A percentile compares a stretch with the other conserved stretches of the same genome.
These are phyloP conservation scores for Lenwebbia sp. DNA, from an alignment of 345 rosid species.

Conservation along the genomic window DNA sequence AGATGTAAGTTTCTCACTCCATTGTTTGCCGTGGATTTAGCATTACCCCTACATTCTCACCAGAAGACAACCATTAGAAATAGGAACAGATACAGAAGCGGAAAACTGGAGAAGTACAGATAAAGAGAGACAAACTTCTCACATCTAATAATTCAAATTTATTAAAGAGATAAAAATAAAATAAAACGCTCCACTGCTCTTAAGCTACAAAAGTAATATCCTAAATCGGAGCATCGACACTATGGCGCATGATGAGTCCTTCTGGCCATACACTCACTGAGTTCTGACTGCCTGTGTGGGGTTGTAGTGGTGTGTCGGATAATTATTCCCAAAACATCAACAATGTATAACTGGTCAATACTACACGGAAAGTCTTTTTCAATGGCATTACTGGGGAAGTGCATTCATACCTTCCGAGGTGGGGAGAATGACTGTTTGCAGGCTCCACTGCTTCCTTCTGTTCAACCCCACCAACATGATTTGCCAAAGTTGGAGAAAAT, in stretches of 20 bases:
- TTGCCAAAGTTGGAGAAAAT: background rate
- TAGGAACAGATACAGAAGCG: no score
- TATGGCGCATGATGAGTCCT: background rate
- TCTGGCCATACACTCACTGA: background rate
- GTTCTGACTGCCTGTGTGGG: background rate
- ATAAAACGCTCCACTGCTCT: background rate
- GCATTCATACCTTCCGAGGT: background rate
- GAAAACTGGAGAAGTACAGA: no score
- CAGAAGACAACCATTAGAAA: background rate
- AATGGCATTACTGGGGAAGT: background rate
- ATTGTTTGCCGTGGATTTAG: conserved; percentile 2
- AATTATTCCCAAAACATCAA: background rate
- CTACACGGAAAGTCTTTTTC: background rate
- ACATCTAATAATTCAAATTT: background rate
- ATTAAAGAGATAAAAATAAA: no score
- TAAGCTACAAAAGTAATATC: background rate
- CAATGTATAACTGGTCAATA: background rate
- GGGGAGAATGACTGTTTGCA: background rate
- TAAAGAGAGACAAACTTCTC: background rate
- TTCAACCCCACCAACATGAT: background rate
- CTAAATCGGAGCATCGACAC: background rate
- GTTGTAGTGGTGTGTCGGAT: background rate
- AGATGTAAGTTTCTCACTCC: conserved; percentile 19
- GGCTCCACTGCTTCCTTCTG: background rate
- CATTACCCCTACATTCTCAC: background rate